Base-by-base conservation (phyloP, 306 rosid genomes). In the Echinosophora koreensis region DNA sequence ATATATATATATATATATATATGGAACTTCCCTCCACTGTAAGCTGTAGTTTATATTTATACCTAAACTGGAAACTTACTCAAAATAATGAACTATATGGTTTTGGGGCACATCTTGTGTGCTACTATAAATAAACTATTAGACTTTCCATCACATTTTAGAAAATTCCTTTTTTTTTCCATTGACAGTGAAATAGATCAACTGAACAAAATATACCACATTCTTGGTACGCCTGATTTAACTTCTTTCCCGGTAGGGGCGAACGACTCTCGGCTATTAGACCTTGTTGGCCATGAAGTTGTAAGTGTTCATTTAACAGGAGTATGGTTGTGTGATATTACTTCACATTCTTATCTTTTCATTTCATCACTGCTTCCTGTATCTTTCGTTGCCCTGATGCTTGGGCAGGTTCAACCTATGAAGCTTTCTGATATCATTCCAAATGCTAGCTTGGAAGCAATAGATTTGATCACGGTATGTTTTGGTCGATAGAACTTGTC, bases 111-210 rank as follows among this genome's bases (percentile, higher is more conserved):
- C 54, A 44, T 70, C 27, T 69, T 44, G 44, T 75, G 10, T 47
- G 42, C 54, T 62, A 35, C 55, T 62, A 54, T 62, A 46, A 68
- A 27, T 50, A 62, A 41, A 38, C 18, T 30, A 64, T 32, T 60
- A 5, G 61, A 15, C 60, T 71, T 85, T 63, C 44, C 56, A 15
- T 68, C 70, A 55, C 46, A 71, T 84, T 69, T 81, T 55, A 74
- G 77, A 16, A 55, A 82, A 60, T 16, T 77, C 10, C 37, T 76
- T 78, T 61, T 22, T 61, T 22, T 58, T 54, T 82, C 66, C 57
- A 68, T 81, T 80, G 51, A 84, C 90, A 92, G 97, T 86, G 97
- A 88, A 87, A 84, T 92, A 56, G 97, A 92, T 87, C 97, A 92
- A 79, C 71, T 92, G 87, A 83, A 83, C 93, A 90, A 90, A 89